Conservation (phyloP, 345 rosid species). For the Eutrema japonicum region DNA sequence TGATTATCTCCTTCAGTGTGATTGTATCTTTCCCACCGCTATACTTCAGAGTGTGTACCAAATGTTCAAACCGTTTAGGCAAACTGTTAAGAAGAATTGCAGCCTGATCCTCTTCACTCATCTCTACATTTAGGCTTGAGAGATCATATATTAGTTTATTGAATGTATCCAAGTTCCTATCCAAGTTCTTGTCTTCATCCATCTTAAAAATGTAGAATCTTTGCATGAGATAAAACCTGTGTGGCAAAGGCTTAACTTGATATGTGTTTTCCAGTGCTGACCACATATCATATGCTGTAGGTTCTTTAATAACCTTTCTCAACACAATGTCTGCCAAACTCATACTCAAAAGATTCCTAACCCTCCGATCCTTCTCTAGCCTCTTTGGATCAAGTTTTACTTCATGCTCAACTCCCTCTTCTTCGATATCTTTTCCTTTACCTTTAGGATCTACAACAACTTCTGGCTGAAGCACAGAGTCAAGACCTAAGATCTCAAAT, state of each 20-base stretch:
- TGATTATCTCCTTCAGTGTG: not conserved
- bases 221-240: not conserved
- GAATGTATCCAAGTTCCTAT: not conserved
- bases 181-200: constrained; percentile 1
- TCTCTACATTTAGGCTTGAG: not conserved
- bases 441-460: not conserved
- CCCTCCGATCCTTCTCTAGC: not conserved
- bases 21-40: not conserved
- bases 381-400: not conserved
- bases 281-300: not conserved
- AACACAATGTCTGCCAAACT: not conserved
- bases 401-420: not conserved
- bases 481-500: not conserved
- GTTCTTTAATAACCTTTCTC: not conserved
- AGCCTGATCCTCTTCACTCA: not conserved
- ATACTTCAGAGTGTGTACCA: not conserved
- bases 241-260: not conserved
- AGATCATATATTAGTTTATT: not conserved
- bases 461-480: not conserved
- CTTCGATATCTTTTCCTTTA: not conserved
- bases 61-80: not conserved
- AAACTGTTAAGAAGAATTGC: not conserved
- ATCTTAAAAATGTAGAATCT: not conserved
- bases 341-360: not conserved
- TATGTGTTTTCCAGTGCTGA: not conserved